Percentiles rank a stretch among this genome's conserved stretches.
These are phyloP conservation scores for Miscanthus lutarioriparius DNA, from an alignment of 176 grass and related monocot genomes.

Conservation along the genomic window DNA sequence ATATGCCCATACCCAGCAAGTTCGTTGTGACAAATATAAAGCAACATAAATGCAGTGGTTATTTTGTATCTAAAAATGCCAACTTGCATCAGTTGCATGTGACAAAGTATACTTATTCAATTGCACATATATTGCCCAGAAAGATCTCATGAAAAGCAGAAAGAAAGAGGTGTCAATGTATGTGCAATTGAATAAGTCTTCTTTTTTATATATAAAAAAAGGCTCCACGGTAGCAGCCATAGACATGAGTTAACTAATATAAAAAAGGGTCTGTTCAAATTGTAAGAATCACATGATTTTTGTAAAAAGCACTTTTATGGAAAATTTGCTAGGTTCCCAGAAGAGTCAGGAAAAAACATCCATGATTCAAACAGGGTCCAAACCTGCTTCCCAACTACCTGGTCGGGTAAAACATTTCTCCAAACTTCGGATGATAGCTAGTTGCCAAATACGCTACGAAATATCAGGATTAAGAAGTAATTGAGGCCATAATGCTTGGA, in stretches of 20 bases:
- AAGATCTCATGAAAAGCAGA: not conserved
- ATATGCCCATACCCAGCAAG: not conserved
- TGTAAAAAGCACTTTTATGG: not conserved
- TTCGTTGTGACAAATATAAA: constrained; percentile 24
- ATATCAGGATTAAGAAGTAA: not conserved
- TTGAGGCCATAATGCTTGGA: not conserved
- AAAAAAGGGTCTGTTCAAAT: not conserved
- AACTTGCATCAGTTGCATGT: not conserved
- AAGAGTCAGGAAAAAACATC: not conserved
- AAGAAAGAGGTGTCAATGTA: not conserved
- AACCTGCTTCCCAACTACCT: not conserved
- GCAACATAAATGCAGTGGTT: not conserved
- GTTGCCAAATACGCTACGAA: not conserved
- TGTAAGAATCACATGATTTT: not conserved
- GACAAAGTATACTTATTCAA: not conserved
- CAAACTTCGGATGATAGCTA: not conserved
- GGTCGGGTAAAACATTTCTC: not conserved
- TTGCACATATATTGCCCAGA: not conserved
- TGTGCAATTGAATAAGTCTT: not conserved
- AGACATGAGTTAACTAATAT: not conserved
- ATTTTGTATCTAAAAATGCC: not conserved
- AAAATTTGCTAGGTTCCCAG: not conserved
- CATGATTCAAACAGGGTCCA: not conserved
- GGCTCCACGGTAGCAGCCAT: not conserved
- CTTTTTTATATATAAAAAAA: too few species aligned